A percentile compares a stretch with the other conserved stretches of the same genome.
phyloP scores from a whole-genome alignment of 306 rosid genomes.

The Rubus idaeus region DNA sequence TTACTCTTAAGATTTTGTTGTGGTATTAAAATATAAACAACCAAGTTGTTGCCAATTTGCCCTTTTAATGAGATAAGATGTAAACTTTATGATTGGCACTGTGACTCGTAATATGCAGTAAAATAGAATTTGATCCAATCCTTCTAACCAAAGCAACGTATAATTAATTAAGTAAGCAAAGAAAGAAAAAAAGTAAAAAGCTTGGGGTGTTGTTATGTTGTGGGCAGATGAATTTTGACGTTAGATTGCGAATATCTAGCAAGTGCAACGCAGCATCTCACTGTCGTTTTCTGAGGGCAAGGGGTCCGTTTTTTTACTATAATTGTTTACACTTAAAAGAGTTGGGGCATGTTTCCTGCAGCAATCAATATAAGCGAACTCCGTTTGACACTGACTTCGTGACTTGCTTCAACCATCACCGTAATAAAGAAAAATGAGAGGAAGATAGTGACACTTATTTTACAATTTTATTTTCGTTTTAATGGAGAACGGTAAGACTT shows the following conservation, averaged over 20 bases:
- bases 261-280: not conserved
- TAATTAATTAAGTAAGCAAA: not conserved
- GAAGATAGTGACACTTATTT: too few species aligned
- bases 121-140: not conserved
- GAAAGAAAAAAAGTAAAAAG: not conserved
- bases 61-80: not conserved
- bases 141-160: slow-evolving; percentile 19
- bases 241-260: slow-evolving; percentile 17
- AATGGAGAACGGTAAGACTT: too few species aligned
- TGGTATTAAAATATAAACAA: not conserved
- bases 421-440: too few species aligned
- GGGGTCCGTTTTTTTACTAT: slow-evolving; percentile 12
- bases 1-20: too few species aligned
- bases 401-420: too few species aligned
- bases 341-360: too few species aligned
- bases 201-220: not conserved
- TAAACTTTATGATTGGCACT: not conserved
- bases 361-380: too few species aligned
- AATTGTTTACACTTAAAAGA: not conserved
- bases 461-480: too few species aligned
- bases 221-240: not conserved
- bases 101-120: not conserved
- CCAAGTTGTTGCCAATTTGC: not conserved
- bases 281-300: slow-evolving; percentile 14
- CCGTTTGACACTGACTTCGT: too few species aligned